These are phyloP conservation scores for Pochonia chlamydosporia DNA, from an alignment of 2,329 filamentous ascomycete species.

Conservation along the genomic window DNA sequence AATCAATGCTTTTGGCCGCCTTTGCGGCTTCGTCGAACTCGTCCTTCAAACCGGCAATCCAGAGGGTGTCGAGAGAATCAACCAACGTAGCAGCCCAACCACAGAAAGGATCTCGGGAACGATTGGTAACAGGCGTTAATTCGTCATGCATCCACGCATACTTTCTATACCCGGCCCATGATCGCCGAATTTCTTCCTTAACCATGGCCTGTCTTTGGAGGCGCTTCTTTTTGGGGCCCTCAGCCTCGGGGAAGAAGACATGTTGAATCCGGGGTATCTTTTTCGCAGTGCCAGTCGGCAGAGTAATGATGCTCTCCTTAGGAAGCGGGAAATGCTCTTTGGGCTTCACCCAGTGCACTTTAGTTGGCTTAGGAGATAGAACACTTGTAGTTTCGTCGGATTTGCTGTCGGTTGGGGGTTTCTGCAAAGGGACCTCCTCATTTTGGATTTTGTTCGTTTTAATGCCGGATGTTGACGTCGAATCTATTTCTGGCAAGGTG, in stretches of 20 bases:
- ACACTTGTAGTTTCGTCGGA: slow-evolving; percentile 3
- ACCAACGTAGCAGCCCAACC: slow-evolving; percentile 87
- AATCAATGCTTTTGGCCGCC: slow-evolving; percentile 70
- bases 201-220: slow-evolving; percentile 59
- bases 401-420: slow-evolving; percentile 18
- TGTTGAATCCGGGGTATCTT: slow-evolving; percentile 73
- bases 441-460: background rate
- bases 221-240: slow-evolving; percentile 54
- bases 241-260: slow-evolving; percentile 61
- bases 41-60: slow-evolving; percentile 74
- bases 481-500: background rate
- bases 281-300: slow-evolving; percentile 68
- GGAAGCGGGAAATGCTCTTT: slow-evolving; percentile 74
- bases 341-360: slow-evolving; percentile 67
- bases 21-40: slow-evolving; percentile 76
- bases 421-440: slow-evolving; percentile 17
- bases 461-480: background rate
- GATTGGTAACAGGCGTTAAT: slow-evolving; percentile 64
- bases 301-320: slow-evolving; percentile 60
- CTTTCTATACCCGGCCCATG: slow-evolving; percentile 77
- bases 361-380: slow-evolving; percentile 8
- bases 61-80: slow-evolving; percentile 75
- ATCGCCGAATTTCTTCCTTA: slow-evolving; percentile 66
- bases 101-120: slow-evolving; percentile 74
- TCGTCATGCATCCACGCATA: slow-evolving; percentile 86